These are phyloP conservation scores for Ascochyta clinopodiicola DNA, from an alignment of 2,329 filamentous ascomycete species.

Conservation along the genomic window DNA sequence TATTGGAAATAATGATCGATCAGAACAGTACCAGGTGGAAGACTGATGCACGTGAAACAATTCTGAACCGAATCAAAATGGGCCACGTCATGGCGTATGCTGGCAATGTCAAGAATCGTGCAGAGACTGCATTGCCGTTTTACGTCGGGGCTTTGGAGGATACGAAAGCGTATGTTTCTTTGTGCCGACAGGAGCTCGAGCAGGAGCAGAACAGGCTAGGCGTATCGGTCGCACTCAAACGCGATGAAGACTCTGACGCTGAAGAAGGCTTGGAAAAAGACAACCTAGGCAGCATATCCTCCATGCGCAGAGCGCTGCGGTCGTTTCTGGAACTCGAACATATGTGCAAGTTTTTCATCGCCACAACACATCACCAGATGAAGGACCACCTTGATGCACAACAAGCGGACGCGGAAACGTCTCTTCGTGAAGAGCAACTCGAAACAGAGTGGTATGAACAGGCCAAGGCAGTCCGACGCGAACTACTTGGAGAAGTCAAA, in stretches of 20 bases:
- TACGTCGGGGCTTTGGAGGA: conserved; percentile 64
- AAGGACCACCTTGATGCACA: conserved; percentile 71
- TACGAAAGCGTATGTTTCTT: conserved; percentile 60
- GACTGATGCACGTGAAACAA: conserved; percentile 70
- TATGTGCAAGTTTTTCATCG: conserved; percentile 82
- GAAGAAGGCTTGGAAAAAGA: conserved; percentile 49
- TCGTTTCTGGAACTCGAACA: conserved; percentile 80
- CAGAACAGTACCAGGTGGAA: conserved; percentile 74
- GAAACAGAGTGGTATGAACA: conserved; percentile 77
- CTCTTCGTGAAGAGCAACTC: conserved; percentile 68
- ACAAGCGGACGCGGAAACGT: conserved; percentile 70
- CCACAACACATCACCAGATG: conserved; percentile 83
- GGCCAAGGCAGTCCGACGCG: conserved; percentile 78
- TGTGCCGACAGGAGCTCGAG: conserved; percentile 68
- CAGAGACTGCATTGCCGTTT: conserved; percentile 70
- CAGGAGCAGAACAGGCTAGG: conserved; percentile 54
- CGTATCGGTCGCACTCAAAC: conserved; percentile 26
- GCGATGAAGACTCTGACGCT: conserved; percentile 43
- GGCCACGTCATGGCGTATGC: conserved; percentile 84
- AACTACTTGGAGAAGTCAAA: conserved; percentile 70
- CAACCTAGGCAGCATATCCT: conserved; percentile 58
- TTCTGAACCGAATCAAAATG: conserved; percentile 68
- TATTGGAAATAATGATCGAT: conserved; percentile 90
- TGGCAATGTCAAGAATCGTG: conserved; percentile 58
- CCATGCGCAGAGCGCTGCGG: conserved; percentile 71